Conservation (phyloP, 495 filamentous ascomycete species). For the Apiosordaria backusii region DNA sequence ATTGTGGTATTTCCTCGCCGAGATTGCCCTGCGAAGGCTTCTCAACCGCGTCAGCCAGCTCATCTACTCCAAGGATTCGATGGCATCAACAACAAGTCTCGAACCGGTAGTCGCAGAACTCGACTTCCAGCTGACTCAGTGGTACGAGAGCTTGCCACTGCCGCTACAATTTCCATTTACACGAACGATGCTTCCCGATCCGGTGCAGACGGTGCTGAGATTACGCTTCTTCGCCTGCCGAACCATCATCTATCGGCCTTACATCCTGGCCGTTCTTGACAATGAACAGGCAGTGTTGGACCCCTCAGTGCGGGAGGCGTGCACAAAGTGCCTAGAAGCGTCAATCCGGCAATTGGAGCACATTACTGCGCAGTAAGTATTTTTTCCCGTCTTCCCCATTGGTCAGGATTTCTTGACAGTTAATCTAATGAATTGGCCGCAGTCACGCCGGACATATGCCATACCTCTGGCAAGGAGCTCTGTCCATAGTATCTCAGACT, state of each 20-base stretch:
- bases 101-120: constrained; percentile 75
- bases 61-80: constrained; percentile 71
- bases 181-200: constrained; percentile 59
- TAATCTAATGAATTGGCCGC: constrained; percentile 46
- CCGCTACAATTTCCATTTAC: constrained; percentile 73
- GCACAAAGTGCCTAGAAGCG: constrained; percentile 77
- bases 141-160: constrained; percentile 73
- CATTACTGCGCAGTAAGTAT: constrained; percentile 67
- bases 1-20: constrained; percentile 79
- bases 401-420: constrained; percentile 19
- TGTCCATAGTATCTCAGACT: constrained; percentile 77
- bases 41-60: constrained; percentile 77
- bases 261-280: constrained; percentile 74
- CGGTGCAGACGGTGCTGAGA: constrained; percentile 73
- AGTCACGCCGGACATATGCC: constrained; percentile 80
- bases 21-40: constrained; percentile 72
- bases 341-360: constrained; percentile 76
- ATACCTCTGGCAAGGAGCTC: constrained; percentile 81
- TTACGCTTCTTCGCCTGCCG: constrained; percentile 79
- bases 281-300: constrained; percentile 70
- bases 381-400: constrained; percentile 20
- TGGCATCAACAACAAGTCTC: constrained; percentile 63
- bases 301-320: constrained; percentile 67
- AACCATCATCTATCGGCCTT: constrained; percentile 80
- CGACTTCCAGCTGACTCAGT: constrained; percentile 77